phyloP scores from a whole-genome alignment of 1,284 basidiomycete species.

The Leccinum holopus region DNA sequence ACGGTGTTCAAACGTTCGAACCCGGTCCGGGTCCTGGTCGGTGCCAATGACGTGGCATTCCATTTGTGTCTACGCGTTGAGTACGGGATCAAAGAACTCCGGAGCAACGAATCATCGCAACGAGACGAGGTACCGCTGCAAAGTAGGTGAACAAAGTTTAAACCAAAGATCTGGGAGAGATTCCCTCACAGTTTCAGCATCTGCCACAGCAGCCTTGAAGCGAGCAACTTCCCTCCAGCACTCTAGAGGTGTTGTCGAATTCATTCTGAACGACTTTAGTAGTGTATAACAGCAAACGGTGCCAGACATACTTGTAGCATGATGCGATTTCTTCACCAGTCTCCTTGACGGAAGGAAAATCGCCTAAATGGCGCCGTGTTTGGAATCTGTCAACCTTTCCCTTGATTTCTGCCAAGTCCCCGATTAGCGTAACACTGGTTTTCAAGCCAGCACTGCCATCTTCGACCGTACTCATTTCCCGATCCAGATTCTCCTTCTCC shows the following conservation, averaged over 20 bases:
- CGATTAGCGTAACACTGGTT: conserved; percentile 60
- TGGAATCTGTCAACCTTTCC: conserved; percentile 74
- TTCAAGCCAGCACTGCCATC: conserved; percentile 43
- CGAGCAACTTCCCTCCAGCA: conserved; percentile 76
- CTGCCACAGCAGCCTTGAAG: conserved; percentile 70
- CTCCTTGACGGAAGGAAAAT: conserved; percentile 57
- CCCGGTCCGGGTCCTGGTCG: not conserved
- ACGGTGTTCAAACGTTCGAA: not conserved
- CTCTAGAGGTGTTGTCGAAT: conserved; percentile 61
- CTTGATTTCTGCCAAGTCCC: conserved; percentile 71
- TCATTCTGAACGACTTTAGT: conserved; percentile 44
- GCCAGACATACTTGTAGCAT: conserved; percentile 63
- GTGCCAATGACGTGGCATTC: not conserved
- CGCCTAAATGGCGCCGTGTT: conserved; percentile 51
- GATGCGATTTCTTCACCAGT: conserved; percentile 59
- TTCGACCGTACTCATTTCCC: conserved; percentile 48
- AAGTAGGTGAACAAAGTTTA: conserved; percentile 12
- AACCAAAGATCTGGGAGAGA: conserved; percentile 6
- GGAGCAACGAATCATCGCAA: conserved; percentile 22
- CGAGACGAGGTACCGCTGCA: conserved; percentile 31
- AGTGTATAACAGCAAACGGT: not conserved
- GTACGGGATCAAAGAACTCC: not conserved
- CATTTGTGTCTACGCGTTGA: conserved; percentile 2
- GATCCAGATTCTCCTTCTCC: conserved; percentile 78
- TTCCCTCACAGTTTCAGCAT: conserved; percentile 58